These are phyloP conservation scores for Xylaria grammica DNA, from an alignment of 495 filamentous ascomycete genomes.

Conservation along the genomic window DNA sequence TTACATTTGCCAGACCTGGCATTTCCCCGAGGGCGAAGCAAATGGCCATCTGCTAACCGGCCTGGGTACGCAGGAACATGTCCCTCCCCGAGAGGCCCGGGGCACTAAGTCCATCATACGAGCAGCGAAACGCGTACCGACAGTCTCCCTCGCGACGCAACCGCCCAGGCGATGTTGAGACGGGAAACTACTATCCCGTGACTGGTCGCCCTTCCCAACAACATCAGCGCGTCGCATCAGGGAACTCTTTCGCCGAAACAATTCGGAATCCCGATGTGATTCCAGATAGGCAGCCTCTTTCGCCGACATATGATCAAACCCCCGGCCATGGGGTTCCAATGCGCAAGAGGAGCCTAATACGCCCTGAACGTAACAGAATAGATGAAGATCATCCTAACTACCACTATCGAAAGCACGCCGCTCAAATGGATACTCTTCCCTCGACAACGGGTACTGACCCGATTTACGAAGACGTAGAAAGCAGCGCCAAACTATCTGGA, in stretches of 20 bases:
- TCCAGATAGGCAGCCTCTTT: slow-evolving; percentile 52
- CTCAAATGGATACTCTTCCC: slow-evolving; percentile 84
- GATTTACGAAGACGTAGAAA: slow-evolving; percentile 70
- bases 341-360: slow-evolving; percentile 82
- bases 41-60: slow-evolving; percentile 9
- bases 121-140: slow-evolving; percentile 64
- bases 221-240: slow-evolving; percentile 57
- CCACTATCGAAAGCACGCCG: slow-evolving; percentile 88
- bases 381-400: slow-evolving; percentile 90
- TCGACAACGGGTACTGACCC: slow-evolving; percentile 93
- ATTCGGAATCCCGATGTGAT: slow-evolving; percentile 52
- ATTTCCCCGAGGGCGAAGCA: background rate
- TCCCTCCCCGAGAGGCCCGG: slow-evolving; percentile 71
- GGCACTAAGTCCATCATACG: slow-evolving; percentile 62
- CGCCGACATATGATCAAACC: slow-evolving; percentile 42
- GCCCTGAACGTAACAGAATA: slow-evolving; percentile 83
- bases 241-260: slow-evolving; percentile 55
- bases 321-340: slow-evolving; percentile 40
- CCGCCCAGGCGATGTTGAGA: slow-evolving; percentile 69
- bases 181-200: slow-evolving; percentile 54
- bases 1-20: background rate
- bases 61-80: slow-evolving; percentile 51
- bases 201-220: slow-evolving; percentile 36
- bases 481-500: slow-evolving; percentile 51
- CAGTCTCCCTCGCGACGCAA: slow-evolving; percentile 69